phyloP scores from a whole-genome alignment of 495 filamentous ascomycete species.

The Aspergillus biplanus region DNA sequence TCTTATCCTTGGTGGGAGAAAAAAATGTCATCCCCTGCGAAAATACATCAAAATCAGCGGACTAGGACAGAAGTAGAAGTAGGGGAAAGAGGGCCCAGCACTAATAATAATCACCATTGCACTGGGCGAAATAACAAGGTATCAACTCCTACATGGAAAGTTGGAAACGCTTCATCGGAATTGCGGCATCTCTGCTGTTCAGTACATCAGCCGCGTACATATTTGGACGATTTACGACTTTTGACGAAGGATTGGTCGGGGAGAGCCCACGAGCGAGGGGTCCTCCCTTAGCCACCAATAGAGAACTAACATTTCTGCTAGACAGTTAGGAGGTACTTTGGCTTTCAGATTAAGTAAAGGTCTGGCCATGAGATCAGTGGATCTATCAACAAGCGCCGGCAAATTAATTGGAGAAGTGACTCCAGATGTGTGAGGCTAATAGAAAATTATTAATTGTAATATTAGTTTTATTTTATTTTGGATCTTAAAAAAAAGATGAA shows the following conservation, averaged over 20 bases:
- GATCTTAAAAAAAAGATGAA: not conserved
- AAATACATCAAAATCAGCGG: not conserved
- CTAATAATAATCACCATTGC: not conserved
- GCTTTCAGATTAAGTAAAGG: not conserved
- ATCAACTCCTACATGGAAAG: no score
- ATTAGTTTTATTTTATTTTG: not conserved
- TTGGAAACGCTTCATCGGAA: not conserved
- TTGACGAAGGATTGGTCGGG: not conserved
- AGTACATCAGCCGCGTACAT: not conserved
- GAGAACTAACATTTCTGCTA: not conserved
- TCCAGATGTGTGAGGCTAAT: no score
- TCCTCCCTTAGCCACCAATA: conserved; percentile 3
- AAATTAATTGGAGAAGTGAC: conserved; percentile 1
- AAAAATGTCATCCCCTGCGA: not conserved
- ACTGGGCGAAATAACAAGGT: not conserved
- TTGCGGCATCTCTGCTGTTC: not conserved
- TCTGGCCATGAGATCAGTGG: not conserved
- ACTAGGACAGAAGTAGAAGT: not conserved
- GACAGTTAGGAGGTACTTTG: not conserved
- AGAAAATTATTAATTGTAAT: not conserved
- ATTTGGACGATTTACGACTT: not conserved
- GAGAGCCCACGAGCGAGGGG: not conserved
- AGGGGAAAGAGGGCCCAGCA: not conserved
- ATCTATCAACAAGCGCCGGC: conserved; percentile 16
- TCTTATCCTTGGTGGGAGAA: not conserved